Evolutionary conservation across 331 rosid genomes (phyloP), one percentile per base, ranked within the genome.

Genomic region (Acacia pycnantha): DNA sequence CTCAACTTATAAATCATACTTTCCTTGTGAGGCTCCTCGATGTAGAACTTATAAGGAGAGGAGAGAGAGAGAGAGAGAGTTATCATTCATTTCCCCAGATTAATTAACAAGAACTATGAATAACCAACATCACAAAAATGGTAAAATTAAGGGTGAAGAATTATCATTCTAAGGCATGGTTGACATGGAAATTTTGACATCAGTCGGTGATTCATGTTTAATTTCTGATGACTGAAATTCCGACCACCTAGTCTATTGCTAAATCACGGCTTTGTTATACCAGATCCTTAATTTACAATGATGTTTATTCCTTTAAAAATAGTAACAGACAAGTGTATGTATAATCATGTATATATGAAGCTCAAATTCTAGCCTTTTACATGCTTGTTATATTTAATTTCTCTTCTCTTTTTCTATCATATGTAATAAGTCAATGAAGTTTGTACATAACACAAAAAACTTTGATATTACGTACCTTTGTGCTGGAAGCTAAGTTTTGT

Each of bases 401-500:
- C 65, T 22, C 29, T 37, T 37, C 41, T 37, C 41, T 37, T 35
- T 35, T 27, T 31, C 41, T 37, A 37, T 37, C 41, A 37, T 37
- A 37, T 37, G 41, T 6, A 37, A 37, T 35, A 35, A 35, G 7
- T 37, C 41, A 37, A 37, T 37, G 8, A 37, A 37, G 41, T 37
- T 37, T 37, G 41, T n/a, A 9, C 62, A 56, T 8, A n/a, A 21
- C 27, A 21, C 26, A 8, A 6, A n/a, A 18, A 56, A 21, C 24
- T 56, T 56, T 9, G 62, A 56, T 21, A 56, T 56, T n/a, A 22
- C 31, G 65, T 59, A 89, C 97, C 91, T 91, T 83, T 81, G 82
- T 88, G 12, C 16, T 47, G 41, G 73, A 62, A 84, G 85, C 91
- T 59, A 80, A 80, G 80, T 74, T 84, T 79, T 80, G 66, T 21